Evolutionary conservation across 768 basidiomycete species (phyloP).

Genomic region (Pholiota microspora): DNA sequence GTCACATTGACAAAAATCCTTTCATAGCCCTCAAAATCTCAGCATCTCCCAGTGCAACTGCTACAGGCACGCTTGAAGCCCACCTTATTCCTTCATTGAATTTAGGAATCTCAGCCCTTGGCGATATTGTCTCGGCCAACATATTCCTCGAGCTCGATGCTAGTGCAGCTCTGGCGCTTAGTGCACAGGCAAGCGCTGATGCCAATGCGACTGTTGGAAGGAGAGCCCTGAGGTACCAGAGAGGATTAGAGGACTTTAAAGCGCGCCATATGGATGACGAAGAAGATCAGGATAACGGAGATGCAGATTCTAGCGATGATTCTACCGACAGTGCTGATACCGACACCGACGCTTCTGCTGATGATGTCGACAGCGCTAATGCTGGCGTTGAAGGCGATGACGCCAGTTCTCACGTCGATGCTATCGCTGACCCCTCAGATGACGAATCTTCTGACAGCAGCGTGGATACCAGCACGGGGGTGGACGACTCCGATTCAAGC

Average conservation of each 20-base stretch:
- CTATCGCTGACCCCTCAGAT: no score
- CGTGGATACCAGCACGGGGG: background rate
- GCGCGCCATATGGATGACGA: background rate
- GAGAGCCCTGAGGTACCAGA: background rate
- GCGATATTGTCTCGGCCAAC: conserved; percentile 29
- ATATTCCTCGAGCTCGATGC: conserved; percentile 44
- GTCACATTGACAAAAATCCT: background rate
- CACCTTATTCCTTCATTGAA: conserved; percentile 50
- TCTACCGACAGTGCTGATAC: background rate
- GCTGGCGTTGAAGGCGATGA: background rate
- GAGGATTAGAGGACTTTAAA: background rate
- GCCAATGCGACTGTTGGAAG: background rate
- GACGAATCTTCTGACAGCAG: background rate
- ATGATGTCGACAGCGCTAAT: background rate
- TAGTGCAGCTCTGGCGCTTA: conserved; percentile 22
- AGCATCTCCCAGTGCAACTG: conserved; percentile 35
- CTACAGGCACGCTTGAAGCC: conserved; percentile 39
- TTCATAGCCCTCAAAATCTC: conserved; percentile 39
- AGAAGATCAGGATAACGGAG: background rate
- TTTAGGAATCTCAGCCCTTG: conserved; percentile 42
- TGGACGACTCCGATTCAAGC: background rate
- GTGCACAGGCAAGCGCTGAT: background rate
- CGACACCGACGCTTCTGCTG: background rate
- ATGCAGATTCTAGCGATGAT: background rate
- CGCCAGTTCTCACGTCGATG: background rate